A percentile compares a stretch with the other conserved stretches of the same genome.
These are phyloP conservation scores for Botrytis medusae DNA, from an alignment of 2,329 filamentous ascomycete genomes.

Conservation along the genomic window DNA sequence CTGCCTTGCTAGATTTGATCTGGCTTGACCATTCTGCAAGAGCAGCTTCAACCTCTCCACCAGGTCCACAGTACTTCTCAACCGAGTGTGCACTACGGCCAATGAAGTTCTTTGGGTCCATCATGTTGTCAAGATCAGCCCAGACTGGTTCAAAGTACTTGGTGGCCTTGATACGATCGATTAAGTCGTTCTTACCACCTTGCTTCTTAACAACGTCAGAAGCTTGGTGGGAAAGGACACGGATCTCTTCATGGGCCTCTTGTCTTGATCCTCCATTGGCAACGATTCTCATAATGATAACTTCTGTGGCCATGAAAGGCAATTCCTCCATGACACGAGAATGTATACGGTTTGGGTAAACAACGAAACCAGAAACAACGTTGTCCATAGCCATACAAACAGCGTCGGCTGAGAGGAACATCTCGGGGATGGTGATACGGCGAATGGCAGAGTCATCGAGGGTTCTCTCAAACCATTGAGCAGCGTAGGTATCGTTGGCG, in stretches of 20 bases:
- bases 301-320: conserved; percentile 79
- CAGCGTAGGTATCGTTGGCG: conserved; percentile 61
- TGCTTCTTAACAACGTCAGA: conserved; percentile 69
- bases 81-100: conserved; percentile 56
- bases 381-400: conserved; percentile 68
- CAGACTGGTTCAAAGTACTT: conserved; percentile 75
- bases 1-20: conserved; percentile 31
- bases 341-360: conserved; percentile 74
- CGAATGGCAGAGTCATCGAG: conserved; percentile 73
- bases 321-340: conserved; percentile 71
- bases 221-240: conserved; percentile 77
- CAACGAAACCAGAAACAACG: conserved; percentile 64
- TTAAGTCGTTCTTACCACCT: conserved; percentile 70
- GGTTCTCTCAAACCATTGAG: conserved; percentile 66
- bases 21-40: conserved; percentile 47
- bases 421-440: conserved; percentile 62
- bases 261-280: conserved; percentile 71
- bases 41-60: conserved; percentile 49
- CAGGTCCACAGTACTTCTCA: conserved; percentile 48
- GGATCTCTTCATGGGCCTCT: conserved; percentile 84
- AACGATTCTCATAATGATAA: conserved; percentile 76
- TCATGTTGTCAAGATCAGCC: conserved; percentile 65
- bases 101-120: conserved; percentile 62
- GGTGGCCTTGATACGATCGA: conserved; percentile 70
- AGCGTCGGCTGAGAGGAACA: conserved; percentile 67